These are phyloP conservation scores for Suillus brevipes DNA, from an alignment of 768 basidiomycete genomes.

Conservation along the genomic window DNA sequence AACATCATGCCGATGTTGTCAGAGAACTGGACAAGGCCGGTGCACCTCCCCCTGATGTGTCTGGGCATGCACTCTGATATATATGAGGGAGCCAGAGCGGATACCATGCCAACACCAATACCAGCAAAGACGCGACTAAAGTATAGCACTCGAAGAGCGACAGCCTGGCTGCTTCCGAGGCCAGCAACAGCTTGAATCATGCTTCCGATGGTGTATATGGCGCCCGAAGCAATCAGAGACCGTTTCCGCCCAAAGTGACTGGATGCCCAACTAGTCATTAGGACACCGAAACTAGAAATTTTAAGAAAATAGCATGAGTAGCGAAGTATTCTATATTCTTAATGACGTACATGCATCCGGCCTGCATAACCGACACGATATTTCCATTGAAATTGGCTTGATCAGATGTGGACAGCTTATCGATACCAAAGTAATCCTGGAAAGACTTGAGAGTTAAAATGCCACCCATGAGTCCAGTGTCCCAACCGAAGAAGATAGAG, in stretches of 20 bases:
- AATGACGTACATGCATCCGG: slow-evolving; percentile 42
- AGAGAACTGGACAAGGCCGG: slow-evolving; percentile 37
- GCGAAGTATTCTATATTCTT: not conserved
- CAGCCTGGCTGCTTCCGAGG: slow-evolving; percentile 32
- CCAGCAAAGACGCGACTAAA: slow-evolving; percentile 54
- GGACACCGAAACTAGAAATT: slow-evolving; percentile 38
- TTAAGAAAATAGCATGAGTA: not conserved
- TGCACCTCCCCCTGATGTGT: slow-evolving; percentile 45
- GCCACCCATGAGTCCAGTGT: slow-evolving; percentile 47
- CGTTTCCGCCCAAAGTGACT: slow-evolving; percentile 43
- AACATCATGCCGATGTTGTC: slow-evolving; percentile 30
- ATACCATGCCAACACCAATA: slow-evolving; percentile 53
- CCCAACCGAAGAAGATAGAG: slow-evolving; percentile 47
- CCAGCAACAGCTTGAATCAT: slow-evolving; percentile 42
- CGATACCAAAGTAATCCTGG: slow-evolving; percentile 43
- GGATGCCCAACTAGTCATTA: slow-evolving; percentile 38
- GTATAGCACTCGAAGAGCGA: slow-evolving; percentile 37
- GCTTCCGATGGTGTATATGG: slow-evolving; percentile 44
- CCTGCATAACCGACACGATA: slow-evolving; percentile 47
- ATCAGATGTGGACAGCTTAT: slow-evolving; percentile 33
- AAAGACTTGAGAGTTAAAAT: slow-evolving; percentile 42
- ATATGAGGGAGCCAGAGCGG: slow-evolving; percentile 45
- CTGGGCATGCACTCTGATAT: slow-evolving; percentile 46
- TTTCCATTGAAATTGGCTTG: slow-evolving; percentile 42
- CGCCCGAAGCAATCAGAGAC: slow-evolving; percentile 40